Percentiles rank a stretch among this genome's conserved stretches.
phyloP scores from a whole-genome alignment of 306 rosid genomes.

The Castanea sativa region DNA sequence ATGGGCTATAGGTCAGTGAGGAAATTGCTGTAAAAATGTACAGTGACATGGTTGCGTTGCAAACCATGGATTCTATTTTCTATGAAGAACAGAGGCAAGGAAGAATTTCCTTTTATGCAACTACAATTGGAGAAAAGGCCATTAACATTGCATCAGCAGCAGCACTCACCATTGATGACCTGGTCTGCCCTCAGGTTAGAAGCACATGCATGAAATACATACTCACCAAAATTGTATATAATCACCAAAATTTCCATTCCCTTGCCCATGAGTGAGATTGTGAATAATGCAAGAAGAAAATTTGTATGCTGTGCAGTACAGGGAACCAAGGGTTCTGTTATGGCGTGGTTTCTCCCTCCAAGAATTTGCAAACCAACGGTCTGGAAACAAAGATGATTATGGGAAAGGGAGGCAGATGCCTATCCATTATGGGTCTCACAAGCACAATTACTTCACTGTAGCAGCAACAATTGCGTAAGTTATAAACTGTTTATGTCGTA shows the following conservation, averaged over 20 bases:
- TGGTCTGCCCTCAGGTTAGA: constrained; percentile 82
- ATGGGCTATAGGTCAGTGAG: constrained; percentile 45
- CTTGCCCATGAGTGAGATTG: not conserved
- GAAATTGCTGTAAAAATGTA: constrained; percentile 71
- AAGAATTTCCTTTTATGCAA: constrained; percentile 75
- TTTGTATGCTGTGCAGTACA: constrained; percentile 54
- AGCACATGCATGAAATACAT: not conserved
- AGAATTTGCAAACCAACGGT: constrained; percentile 86
- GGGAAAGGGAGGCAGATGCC: constrained; percentile 98
- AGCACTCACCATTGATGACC: constrained; percentile 63
- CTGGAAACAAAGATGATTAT: constrained; percentile 67
- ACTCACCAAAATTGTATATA: not conserved
- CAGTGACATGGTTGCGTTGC: constrained; percentile 70
- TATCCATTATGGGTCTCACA: constrained; percentile 75
- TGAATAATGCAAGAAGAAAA: constrained; percentile 15
- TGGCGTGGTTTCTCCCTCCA: constrained; percentile 90
- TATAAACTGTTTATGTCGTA: not conserved
- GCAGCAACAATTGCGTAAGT: constrained; percentile 85
- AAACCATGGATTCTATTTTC: constrained; percentile 78
- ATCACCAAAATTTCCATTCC: not conserved
- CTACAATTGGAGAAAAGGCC: constrained; percentile 82
- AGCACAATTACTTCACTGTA: constrained; percentile 73
- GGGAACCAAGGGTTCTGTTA: constrained; percentile 76
- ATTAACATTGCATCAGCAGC: constrained; percentile 88
- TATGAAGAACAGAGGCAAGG: constrained; percentile 96